Base-by-base conservation (phyloP, 2,329 filamentous ascomycete genomes). In the Thielaviopsis euricoi region DNA sequence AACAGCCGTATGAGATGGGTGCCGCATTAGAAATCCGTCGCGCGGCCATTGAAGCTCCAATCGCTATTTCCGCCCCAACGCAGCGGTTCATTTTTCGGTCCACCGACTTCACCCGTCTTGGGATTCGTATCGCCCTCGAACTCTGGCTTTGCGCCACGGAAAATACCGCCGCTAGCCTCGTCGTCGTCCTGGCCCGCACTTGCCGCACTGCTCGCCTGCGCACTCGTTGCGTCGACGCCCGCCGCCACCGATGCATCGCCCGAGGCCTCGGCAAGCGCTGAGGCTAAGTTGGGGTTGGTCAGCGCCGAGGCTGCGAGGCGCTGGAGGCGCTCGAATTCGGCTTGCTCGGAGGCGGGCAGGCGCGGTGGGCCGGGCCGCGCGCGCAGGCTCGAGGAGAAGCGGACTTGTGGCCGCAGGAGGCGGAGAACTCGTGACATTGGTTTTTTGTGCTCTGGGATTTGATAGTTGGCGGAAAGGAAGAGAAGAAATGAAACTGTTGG, bases 81-180 rank as follows among this genome's bases (percentile, higher is more conserved):
- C 67, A 97, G 67, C 55, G 93, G 93, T 71, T 98, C 91, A 67
- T 95, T 97, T 82, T 97, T 98, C 6, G 93, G 93, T 0, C 93
- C 93, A 6, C 93, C 93, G 12, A 96, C 82, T 76, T 98, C 93
- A 23, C 93, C 93, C 1, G 93, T 98, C 75, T 85, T 86, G 2
- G 93, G 93, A 70, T 98, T 97, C 58, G 76, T 78, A 57, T 97
- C 90, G 60, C 93, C 93, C 64, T 91, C 83, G 65, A 98, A 98
- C 73, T 97, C 91, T 1, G 93, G 90, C 65, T 83, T 80, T 50
- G 89, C 85, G 40, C 91, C 91, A 62, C 82, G 75, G 62, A 85
- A 76, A 59, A 91, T 73, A 68, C 89, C 82, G 59, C 83, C 81
- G 61, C 81, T 82, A 54, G 80, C 73, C 48, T 77, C 78, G n/a